Evolutionary conservation across 306 rosid species (phyloP), one percentile per base, ranked within the genome.

Genomic region (Ceratonia siliqua): DNA sequence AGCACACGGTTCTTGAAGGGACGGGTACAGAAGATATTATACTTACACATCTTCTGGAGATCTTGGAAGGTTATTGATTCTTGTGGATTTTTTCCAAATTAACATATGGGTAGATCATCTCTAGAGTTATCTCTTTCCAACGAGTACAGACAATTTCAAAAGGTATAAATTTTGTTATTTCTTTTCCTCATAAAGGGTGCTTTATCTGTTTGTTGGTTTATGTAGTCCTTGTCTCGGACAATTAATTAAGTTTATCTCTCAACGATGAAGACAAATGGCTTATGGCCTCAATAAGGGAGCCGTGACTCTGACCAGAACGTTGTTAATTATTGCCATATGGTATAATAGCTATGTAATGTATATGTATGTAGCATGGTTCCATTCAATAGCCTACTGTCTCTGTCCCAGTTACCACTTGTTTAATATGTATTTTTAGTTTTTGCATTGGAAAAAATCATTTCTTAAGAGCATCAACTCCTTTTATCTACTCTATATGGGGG

Each of bases 171-270:
- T 38, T 49, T 73, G 73, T 82, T n/a, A n/a, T 63, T 21, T 14
- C 15, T n/a, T 53, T 45, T 58, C 20, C 50, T 62, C 5, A 72
- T 74, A 17, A 0, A 13, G 54, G 27, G 36, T 8, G 64, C 66
- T 62, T 78, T 62, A 61, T 17, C 6, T 62, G 77, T 73, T 76
- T 79, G 84, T 79, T 59, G 59, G 58, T 66, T 72, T 79, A 11
- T 68, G 46, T 9, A 27, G 82, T 80, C 67, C 45, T 36, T 59
- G 68, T 52, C 46, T 72, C 20, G 71, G 75, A 46, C 24, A 73
- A 73, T 55, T 84, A 84, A 62, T 69, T 50, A 77, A 63, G 45
- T 49, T 80, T 80, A 84, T 80, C 85, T 67, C 73, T 9, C 6
- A 30, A 12, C 0, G 5, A 70, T 54, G 57, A 68, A 68, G 80